These are phyloP conservation scores for Penicillium corylophilum DNA, from an alignment of 2,329 filamentous ascomycete species.

Conservation along the genomic window DNA sequence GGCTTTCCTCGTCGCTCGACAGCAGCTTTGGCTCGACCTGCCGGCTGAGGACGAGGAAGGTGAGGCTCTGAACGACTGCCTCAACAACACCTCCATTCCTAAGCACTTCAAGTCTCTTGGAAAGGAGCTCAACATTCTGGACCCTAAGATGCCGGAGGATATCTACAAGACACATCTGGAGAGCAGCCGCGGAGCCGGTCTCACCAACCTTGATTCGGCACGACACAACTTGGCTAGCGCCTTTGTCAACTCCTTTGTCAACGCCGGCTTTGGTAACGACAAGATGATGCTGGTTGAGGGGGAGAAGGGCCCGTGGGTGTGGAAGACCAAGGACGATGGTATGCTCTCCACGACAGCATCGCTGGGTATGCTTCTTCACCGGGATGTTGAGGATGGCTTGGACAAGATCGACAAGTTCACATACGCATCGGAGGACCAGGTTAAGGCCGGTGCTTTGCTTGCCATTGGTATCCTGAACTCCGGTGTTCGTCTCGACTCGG, in stretches of 20 bases:
- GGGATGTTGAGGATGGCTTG: constrained; percentile 89
- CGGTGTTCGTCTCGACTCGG: constrained; percentile 82
- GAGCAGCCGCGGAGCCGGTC: constrained; percentile 84
- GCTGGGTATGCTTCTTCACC: constrained; percentile 83
- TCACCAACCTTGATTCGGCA: constrained; percentile 94
- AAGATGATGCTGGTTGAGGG: constrained; percentile 96
- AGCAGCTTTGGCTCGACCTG: constrained; percentile 79
- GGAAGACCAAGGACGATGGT: constrained; percentile 98
- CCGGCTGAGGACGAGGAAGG: constrained; percentile 65
- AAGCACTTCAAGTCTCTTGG: constrained; percentile 92
- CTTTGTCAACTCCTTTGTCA: constrained; percentile 96
- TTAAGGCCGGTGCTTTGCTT: constrained; percentile 87
- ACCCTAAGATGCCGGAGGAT: constrained; percentile 95
- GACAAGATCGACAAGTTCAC: constrained; percentile 95
- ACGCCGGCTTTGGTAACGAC: constrained; percentile 91
- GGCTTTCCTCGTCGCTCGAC: constrained; percentile 86
- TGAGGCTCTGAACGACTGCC: constrained; percentile 72
- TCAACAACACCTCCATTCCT: constrained; percentile 83
- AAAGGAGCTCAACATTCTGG: constrained; percentile 94
- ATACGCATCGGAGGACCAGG: constrained; percentile 75
- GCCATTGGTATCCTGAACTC: constrained; percentile 96
- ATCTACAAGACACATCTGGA: constrained; percentile 99
- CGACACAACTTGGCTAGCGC: constrained; percentile 92
- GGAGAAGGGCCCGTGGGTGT: constrained; percentile 91
- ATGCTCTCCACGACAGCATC: constrained; percentile 97